Percentiles rank a stretch among this genome's conserved stretches.
These are phyloP conservation scores for Thermomyces lanuginosus DNA, from an alignment of 2,329 filamentous ascomycete genomes.

Conservation along the genomic window DNA sequence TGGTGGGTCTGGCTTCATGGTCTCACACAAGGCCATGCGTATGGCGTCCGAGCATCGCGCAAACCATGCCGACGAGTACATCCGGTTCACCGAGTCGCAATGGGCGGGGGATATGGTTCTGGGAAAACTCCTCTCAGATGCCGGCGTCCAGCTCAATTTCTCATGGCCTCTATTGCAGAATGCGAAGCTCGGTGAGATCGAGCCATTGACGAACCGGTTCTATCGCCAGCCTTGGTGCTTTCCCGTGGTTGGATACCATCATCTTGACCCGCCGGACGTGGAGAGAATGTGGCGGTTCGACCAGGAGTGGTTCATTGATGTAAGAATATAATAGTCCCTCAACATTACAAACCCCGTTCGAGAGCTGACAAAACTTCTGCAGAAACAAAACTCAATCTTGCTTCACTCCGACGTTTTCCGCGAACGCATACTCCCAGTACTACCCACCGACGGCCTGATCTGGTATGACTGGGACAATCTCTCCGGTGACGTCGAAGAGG, in stretches of 20 bases:
- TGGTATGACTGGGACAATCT: constrained; percentile 21
- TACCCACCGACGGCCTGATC: constrained; percentile 14
- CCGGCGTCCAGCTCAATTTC: constrained; percentile 29
- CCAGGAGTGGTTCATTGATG: constrained; percentile 42
- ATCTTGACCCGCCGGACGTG: constrained; percentile 29
- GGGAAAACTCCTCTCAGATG: constrained; percentile 31
- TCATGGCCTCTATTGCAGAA: constrained; percentile 34
- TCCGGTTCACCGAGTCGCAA: constrained; percentile 30
- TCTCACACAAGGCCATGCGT: constrained; percentile 36
- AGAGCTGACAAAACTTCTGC: constrained; percentile 1
- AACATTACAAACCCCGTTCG: neutral
- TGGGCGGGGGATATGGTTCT: constrained; percentile 37
- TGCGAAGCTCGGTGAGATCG: constrained; percentile 28
- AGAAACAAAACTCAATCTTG: constrained; percentile 14
- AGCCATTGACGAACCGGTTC: constrained; percentile 24
- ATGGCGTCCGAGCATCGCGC: constrained; percentile 28
- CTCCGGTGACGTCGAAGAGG: constrained; percentile 15
- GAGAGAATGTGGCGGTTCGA: constrained; percentile 32
- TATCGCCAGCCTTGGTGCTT: constrained; percentile 35
- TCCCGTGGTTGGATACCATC: constrained; percentile 34
- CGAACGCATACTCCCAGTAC: constrained; percentile 20
- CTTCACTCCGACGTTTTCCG: constrained; percentile 23
- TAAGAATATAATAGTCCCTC: constrained; percentile 22
- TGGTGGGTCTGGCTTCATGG: constrained; percentile 37
- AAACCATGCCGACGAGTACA: constrained; percentile 25